Conservation (phyloP, 2,329 filamentous ascomycete genomes). For the Cytospora chrysosperma region DNA sequence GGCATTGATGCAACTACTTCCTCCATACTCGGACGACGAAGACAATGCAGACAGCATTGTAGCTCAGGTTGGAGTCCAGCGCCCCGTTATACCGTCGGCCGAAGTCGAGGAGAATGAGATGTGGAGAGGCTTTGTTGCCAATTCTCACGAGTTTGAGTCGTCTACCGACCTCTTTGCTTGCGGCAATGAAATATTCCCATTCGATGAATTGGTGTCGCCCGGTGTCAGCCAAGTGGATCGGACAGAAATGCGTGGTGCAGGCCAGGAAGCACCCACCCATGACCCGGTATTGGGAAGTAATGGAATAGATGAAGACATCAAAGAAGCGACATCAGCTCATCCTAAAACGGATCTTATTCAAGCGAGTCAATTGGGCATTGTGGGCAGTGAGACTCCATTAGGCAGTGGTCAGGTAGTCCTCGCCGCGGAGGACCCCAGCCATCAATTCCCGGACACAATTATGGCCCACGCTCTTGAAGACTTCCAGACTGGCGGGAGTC, state of each 20-base stretch:
- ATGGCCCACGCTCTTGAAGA: background rate
- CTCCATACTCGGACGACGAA: conserved; percentile 19
- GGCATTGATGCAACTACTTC: conserved; percentile 12
- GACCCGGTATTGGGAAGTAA: background rate
- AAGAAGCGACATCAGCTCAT: background rate
- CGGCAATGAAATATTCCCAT: background rate
- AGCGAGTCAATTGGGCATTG: background rate
- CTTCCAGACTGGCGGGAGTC: background rate
- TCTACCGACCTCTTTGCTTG: background rate
- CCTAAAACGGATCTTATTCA: no score
- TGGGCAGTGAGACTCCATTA: background rate
- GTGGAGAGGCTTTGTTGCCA: conserved; percentile 29
- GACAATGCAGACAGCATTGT: conserved; percentile 28
- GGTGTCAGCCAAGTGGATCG: conserved; percentile 16
- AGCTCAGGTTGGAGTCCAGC: conserved; percentile 28
- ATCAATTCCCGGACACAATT: background rate
- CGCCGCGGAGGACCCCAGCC: background rate
- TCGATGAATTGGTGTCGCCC: conserved; percentile 10
- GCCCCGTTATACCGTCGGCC: conserved; percentile 25
- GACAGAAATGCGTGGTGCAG: background rate
- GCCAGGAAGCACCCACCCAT: background rate
- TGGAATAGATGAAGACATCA: background rate
- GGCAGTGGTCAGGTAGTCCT: background rate
- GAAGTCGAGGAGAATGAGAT: conserved; percentile 29
- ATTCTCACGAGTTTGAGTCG: conserved; percentile 16